Evolutionary conservation across 768 basidiomycete genomes (phyloP), one percentile per base, ranked within the genome.

Genomic region (Termitomyces titanicus): DNA sequence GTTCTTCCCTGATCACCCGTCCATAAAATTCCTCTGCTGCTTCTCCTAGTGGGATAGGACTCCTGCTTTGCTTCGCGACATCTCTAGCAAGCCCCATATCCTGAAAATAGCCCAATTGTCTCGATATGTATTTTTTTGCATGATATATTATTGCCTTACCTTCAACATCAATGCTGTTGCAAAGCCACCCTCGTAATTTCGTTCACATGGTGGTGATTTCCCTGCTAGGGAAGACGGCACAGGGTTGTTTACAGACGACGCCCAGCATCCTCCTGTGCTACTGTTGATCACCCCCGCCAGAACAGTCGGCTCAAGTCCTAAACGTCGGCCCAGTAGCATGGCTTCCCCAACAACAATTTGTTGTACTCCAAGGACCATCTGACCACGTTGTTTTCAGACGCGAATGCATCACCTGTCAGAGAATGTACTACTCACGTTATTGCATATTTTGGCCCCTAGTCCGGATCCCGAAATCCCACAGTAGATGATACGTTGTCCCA

Each of bases 291-390:
- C 91, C 5, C 83, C 78, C 3, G 93, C 88, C 20, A 96, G 79
- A 29, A 94, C 75, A 9, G 78, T 76, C 17, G 92, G 82, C 44
- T 92, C 79, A 53, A 96, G 71, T 3, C 93, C 94, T n/a, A 95
- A 72, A 54, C 80, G 85, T 68, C 84, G 79, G 3, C 94, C 94
- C 10, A 95, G 77, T 5, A 94, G 71, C 93, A 96, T 95, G 3
- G 88, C 92, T 70, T 96, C 94, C n/a, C 81, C 88, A 1, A 91
- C 82, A 15, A 86, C 89, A 51, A 92, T 83, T 69, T 94, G 92
- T 63, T 94, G 79, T 3, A 90, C 86, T 3, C 88, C 89, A 39
- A 90, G 72, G 24, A 89, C 75, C 27, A 86, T 74, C 68, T 85
- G 55, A 82, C 53, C 68, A 63, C 24, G n/a, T 17, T 53, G 33